Evolutionary conservation across 2,329 filamentous ascomycete species (phyloP).

Genomic region (Calonectria pauciramosa): DNA sequence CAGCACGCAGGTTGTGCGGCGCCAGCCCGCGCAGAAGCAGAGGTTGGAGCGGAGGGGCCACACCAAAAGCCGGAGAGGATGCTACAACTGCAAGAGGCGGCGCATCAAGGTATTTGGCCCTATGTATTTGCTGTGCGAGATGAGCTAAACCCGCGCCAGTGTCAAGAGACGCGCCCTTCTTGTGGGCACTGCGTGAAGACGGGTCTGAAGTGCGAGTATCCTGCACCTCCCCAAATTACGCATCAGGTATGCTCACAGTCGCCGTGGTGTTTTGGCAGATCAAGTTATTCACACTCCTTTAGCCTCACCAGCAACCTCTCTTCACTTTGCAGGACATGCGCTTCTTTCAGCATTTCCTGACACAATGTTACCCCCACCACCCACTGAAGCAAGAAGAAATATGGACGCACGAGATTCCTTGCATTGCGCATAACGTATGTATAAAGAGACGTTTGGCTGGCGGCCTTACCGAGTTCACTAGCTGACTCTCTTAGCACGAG

Average conservation of each 20-base stretch:
- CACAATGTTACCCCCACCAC: constrained; percentile 73
- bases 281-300: constrained; percentile 11
- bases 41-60: constrained; percentile 71
- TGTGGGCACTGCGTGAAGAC: constrained; percentile 75
- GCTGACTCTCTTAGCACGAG: constrained; percentile 62
- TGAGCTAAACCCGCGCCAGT: constrained; percentile 56
- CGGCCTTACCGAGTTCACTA: not conserved
- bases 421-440: constrained; percentile 74
- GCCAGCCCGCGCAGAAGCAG: constrained; percentile 43
- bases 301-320: constrained; percentile 70
- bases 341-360: constrained; percentile 77
- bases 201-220: constrained; percentile 74
- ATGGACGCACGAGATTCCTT: constrained; percentile 77
- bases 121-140: not conserved
- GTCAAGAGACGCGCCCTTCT: constrained; percentile 74
- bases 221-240: constrained; percentile 62
- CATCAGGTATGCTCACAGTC: constrained; percentile 59
- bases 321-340: constrained; percentile 76
- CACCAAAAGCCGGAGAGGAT: constrained; percentile 75
- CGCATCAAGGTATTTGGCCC: constrained; percentile 69
- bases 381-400: constrained; percentile 75
- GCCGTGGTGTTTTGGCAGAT: not conserved
- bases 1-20: constrained; percentile 33
- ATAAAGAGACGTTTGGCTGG: too few relatives aligned
- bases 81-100: constrained; percentile 76